These are phyloP conservation scores for Schizosaccharomyces japonicus DNA, from an alignment of 805 yeast species.

Conservation along the genomic window DNA sequence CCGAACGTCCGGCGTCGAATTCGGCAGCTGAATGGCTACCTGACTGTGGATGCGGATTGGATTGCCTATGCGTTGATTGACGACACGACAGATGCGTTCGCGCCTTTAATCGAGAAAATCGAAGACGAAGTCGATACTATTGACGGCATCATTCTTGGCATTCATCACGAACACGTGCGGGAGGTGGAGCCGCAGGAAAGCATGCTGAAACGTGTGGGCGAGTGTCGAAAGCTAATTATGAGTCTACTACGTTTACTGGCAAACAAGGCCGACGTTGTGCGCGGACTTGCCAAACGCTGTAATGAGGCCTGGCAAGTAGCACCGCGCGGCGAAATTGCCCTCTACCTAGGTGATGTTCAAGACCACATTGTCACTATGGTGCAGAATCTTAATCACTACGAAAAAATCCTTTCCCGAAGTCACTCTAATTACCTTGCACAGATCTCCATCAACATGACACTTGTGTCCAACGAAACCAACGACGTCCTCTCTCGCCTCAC, in stretches of 20 bases:
- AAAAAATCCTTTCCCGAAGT: slow-evolving; percentile 76
- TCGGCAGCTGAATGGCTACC: slow-evolving; percentile 59
- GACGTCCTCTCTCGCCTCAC: slow-evolving; percentile 4
- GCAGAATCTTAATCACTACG: slow-evolving; percentile 81
- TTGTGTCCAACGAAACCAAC: slow-evolving; percentile 80
- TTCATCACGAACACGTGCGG: slow-evolving; percentile 26
- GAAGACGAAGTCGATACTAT: slow-evolving; percentile 88
- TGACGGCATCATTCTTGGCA: slow-evolving; percentile 67
- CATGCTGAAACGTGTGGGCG: slow-evolving; percentile 85
- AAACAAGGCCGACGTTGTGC: slow-evolving; percentile 90
- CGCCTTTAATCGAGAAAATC: slow-evolving; percentile 82
- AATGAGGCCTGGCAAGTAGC: slow-evolving; percentile 63
- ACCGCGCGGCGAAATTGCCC: slow-evolving; percentile 66
- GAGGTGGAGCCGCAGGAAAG: slow-evolving; percentile 22
- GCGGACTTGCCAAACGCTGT: slow-evolving; percentile 79
- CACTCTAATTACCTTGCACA: slow-evolving; percentile 93
- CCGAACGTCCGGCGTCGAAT: slow-evolving; percentile 87
- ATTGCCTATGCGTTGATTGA: slow-evolving; percentile 88
- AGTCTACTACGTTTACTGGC: slow-evolving; percentile 62
- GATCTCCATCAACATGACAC: slow-evolving; percentile 91
- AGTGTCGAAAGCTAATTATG: slow-evolving; percentile 86
- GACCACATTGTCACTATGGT: slow-evolving; percentile 96
- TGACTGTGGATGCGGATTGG: slow-evolving; percentile 88
- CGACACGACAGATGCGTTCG: slow-evolving; percentile 92
- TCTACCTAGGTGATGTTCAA: slow-evolving; percentile 90